Evolutionary conservation across 768 basidiomycete genomes (phyloP), one percentile per base, ranked within the genome.

Genomic region (Tricholoma bakamatsutake): DNA sequence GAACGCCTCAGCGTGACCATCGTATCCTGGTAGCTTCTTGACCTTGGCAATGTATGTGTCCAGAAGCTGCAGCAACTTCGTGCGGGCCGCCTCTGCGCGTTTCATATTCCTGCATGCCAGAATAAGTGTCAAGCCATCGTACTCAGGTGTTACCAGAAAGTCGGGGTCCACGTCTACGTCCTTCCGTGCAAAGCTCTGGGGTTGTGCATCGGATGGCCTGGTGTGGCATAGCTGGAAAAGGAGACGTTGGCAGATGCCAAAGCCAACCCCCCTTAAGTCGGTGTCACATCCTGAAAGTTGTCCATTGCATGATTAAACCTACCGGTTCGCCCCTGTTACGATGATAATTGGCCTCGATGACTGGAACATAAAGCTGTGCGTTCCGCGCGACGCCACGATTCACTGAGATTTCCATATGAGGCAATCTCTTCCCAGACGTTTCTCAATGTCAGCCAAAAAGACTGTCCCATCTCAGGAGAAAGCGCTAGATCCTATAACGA

Each of bases 171-270:
- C 43, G 30, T 46, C n/a, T 18, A 54, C 35, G 10, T 54, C 28
- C n/a, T n/a, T 3, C 17, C 43, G 54, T 42, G 66, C 66, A 59
- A 75, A 75, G 17, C 69, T 69, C 57, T 77, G 74, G 1, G 82
- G 81, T 18, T 68, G 64, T 1, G 80, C 76, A 61, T 89, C 85
- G 11, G 76, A 69, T 5, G 81, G 80, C 55, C 64, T 65, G 12
- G 66, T 63, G 40, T 74, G 72, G n/a, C 80, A 80, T 15, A 93
- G 73, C 62, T 91, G 85, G 60, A 76, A 69, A 45, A 94, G 76
- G 6, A 94, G 77, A 47, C 92, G 85, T 58, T 86, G 82, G 71
- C 90, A 92, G 43, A 89, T 86, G 11, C 88, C 90, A 66, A 87
- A 88, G 13, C 92, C 92, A 15, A 94, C 78, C 54, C 92, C 92